Evolutionary conservation across 371 early-diverging fungal genomes (phyloP).

Genomic region (Dichotomocladium elegans): DNA sequence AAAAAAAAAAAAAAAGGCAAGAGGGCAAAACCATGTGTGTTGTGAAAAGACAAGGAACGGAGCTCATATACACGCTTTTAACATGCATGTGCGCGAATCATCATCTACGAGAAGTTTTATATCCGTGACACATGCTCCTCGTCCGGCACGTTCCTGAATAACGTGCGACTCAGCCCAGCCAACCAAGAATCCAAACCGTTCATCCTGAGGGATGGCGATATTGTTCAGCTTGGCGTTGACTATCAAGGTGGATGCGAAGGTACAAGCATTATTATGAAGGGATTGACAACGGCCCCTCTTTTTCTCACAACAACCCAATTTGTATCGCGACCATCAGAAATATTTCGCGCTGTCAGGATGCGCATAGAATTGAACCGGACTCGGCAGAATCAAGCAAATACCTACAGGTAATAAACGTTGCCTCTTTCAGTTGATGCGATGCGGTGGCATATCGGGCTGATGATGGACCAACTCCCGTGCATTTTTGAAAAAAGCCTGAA

Average conservation of each 20-base stretch:
- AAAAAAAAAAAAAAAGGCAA: not conserved
- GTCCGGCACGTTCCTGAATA: conserved; percentile 86
- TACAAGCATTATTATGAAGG: conserved; percentile 22
- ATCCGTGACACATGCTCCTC: conserved; percentile 81
- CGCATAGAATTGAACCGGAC: conserved; percentile 14
- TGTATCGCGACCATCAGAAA: conserved; percentile 9
- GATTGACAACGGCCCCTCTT: no score
- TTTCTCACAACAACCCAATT: not conserved
- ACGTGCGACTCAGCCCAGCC: conserved; percentile 71
- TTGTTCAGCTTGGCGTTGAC: conserved; percentile 81
- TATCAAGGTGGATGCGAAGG: conserved; percentile 81
- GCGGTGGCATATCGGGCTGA: not conserved
- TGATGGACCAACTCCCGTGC: no score
- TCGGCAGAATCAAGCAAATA: conserved; percentile 14
- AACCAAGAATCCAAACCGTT: conserved; percentile 70
- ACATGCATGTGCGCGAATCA: no score
- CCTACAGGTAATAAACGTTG: conserved; percentile 10
- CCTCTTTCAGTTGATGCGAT: not conserved
- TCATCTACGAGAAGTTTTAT: no score
- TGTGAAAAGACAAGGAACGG: no score
- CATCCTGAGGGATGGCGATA: conserved; percentile 71
- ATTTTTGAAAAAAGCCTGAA: conserved; percentile 26
- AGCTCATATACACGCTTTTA: no score
- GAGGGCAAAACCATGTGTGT: not conserved
- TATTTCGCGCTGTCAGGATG: conserved; percentile 24